Base-by-base conservation (phyloP, 495 filamentous ascomycete species). In the Podospora appendiculata region DNA sequence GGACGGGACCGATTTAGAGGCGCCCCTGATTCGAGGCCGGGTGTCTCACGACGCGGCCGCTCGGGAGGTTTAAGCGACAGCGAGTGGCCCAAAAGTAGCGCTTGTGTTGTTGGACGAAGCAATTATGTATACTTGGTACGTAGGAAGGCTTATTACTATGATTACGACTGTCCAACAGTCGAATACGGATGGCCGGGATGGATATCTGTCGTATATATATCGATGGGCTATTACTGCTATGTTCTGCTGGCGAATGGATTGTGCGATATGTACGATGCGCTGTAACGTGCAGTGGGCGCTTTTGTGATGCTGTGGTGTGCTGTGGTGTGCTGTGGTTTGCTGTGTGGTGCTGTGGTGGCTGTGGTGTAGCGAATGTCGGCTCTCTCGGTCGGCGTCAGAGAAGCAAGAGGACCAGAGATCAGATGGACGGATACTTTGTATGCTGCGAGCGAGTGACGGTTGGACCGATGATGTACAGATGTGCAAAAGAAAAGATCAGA, bases 41-140 rank as follows among this genome's bases (percentile, higher is more conserved):
- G 32, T 58, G 63, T 63, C 63, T 66, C 63, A 61, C 55, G 55
- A 58, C 59, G 14, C 46, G 25, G 25, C 25, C 25, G 25, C 25
- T 25, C 25, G 25, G 25, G 25, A 25, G 25, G 25, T 25, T 25
- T 25, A 25, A 25, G 25, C 25, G 25, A 25, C 25, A 25, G 2
- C 25, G 25, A 25, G 25, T 25, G 25, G 25, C 25, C 25, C 25
- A 25, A 25, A 25, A 25, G 25, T 25, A 25, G 25, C 25, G 25
- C 25, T 25, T 25, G 25, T 25, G 25, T 5, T 25, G 25, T 25
- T 25, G 25, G 25, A 2, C 25, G 25, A 2, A 25, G 25, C 25
- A 25, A 25, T 25, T 25, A 5, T 25, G 2, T 25, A 5, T 25
- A 25, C 25, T 2, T 25, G 25, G 25, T n/a, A n/a, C n/a, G 25